A percentile compares a stretch with the other conserved stretches of the same genome.
These are phyloP conservation scores for Diaporthe batatas DNA, from an alignment of 2,329 filamentous ascomycete species.

Conservation along the genomic window DNA sequence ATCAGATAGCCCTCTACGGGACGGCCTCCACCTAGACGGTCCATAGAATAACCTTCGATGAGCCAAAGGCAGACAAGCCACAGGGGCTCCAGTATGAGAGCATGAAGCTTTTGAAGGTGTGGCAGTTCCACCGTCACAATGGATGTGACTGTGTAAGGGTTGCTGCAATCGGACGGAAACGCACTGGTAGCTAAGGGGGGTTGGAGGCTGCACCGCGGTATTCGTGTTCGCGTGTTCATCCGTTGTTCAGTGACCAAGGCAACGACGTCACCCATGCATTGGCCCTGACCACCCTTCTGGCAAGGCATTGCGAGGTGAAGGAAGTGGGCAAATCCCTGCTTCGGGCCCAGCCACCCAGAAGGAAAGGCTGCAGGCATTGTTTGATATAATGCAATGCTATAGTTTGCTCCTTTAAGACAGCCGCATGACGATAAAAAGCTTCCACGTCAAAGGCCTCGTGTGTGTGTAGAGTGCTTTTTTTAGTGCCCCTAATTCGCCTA, in stretches of 20 bases:
- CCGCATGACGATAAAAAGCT: constrained; percentile 11
- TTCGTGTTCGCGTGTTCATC: constrained; percentile 32
- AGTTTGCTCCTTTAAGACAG: constrained; percentile 3
- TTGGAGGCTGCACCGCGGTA: constrained; percentile 4
- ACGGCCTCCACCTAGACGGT: no score
- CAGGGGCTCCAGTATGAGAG: no score
- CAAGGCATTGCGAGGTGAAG: constrained; percentile 21
- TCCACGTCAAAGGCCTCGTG: constrained; percentile 18
- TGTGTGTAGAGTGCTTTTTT: constrained; percentile 22
- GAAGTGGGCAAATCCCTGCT: constrained; percentile 13
- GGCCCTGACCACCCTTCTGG: not conserved
- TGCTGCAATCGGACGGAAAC: constrained; percentile 3
- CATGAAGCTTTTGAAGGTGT: no score
- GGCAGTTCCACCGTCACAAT: no score
- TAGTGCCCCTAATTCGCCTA: constrained; percentile 13
- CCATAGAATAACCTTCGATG: no score
- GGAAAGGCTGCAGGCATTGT: not conserved
- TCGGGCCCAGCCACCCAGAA: not conserved
- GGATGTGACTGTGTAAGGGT: no score
- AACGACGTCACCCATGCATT: constrained; percentile 17
- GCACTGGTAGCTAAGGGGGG: not conserved
- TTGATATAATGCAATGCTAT: constrained; percentile 29
- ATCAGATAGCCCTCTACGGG: no score
- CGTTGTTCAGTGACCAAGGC: constrained; percentile 1
- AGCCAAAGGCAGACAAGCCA: no score